A percentile compares a stretch with the other conserved stretches of the same genome.
These are phyloP conservation scores for Acanthamoeba royreba DNA, from an alignment of 208 protist species.

Conservation along the genomic window DNA sequence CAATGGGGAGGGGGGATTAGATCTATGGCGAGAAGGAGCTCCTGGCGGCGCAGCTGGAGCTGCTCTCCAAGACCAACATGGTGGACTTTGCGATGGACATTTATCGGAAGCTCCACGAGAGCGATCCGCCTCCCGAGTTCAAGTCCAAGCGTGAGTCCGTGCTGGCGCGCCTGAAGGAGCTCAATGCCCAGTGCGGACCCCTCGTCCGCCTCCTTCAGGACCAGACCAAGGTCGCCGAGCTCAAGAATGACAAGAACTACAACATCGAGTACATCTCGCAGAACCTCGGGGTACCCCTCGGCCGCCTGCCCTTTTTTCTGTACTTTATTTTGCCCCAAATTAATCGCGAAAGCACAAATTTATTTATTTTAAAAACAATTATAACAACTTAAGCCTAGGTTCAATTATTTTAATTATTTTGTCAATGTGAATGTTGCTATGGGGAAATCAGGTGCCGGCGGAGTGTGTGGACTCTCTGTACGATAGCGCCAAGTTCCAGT, in stretches of 20 bases:
- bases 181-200: not conserved
- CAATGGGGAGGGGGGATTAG: not conserved
- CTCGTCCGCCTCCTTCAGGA: constrained; percentile 46
- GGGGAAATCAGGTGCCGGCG: constrained; percentile 47
- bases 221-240: constrained; percentile 26
- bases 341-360: not conserved
- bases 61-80: constrained; percentile 72
- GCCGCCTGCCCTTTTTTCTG: constrained; percentile 14
- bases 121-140: constrained; percentile 50
- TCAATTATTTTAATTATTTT: not conserved
- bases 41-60: constrained; percentile 52
- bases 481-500: constrained; percentile 74
- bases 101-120: constrained; percentile 49
- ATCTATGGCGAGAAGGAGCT: constrained; percentile 65
- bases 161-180: constrained; percentile 28
- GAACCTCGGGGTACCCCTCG: constrained; percentile 50
- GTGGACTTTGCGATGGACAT: constrained; percentile 72
- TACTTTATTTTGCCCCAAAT: not conserved
- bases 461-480: constrained; percentile 65
- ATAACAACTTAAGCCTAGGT: not conserved
- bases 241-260: constrained; percentile 59
- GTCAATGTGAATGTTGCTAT: not conserved
- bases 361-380: not conserved
- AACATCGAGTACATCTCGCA: constrained; percentile 59
- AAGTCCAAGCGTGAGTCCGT: constrained; percentile 47